Percentiles rank a stretch among this genome's conserved stretches.
Evolutionary conservation across 495 filamentous ascomycete species (phyloP).

Genomic region (Aspergillus ostianus): DNA sequence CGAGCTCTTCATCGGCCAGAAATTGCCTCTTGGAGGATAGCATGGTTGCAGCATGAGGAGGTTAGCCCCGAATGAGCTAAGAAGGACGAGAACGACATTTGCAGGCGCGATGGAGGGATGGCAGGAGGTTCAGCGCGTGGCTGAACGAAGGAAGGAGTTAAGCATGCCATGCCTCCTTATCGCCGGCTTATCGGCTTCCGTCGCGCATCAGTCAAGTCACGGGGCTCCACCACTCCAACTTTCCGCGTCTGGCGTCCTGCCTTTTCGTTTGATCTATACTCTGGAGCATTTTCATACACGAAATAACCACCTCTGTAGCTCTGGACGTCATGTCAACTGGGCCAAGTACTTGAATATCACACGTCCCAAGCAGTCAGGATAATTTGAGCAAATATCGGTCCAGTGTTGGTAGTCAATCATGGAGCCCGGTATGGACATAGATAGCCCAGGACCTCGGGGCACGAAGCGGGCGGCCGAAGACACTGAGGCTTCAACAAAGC

Average conservation of each 20-base stretch:
- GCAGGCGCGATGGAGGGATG: conserved; percentile 6
- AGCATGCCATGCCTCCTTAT: background rate
- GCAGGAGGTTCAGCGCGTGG: background rate
- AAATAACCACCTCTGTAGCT: too few relatives aligned
- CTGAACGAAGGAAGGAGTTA: conserved; percentile 18
- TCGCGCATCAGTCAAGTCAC: background rate
- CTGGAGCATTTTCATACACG: too few relatives aligned
- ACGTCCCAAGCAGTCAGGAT: background rate
- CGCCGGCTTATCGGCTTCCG: background rate
- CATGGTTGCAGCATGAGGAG: conserved; percentile 33
- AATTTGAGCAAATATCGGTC: background rate
- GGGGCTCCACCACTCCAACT: background rate
- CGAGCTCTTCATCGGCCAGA: conserved; percentile 63
- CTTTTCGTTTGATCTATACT: background rate
- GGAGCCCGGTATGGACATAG: conserved; percentile 48
- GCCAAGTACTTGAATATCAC: background rate
- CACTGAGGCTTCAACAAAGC: conserved; percentile 36
- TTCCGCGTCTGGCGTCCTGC: background rate
- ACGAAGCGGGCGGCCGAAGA: conserved; percentile 64
- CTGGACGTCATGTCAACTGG: too few relatives aligned
- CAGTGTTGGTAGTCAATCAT: conserved; percentile 23
- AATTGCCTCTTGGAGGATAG: conserved; percentile 44
- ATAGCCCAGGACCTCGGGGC: conserved; percentile 47
- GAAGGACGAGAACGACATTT: conserved; percentile 13
- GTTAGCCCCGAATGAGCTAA: conserved; percentile 22